These are phyloP conservation scores for Acanthamoeba triangularis DNA, from an alignment of 208 protist species.

Conservation along the genomic window DNA sequence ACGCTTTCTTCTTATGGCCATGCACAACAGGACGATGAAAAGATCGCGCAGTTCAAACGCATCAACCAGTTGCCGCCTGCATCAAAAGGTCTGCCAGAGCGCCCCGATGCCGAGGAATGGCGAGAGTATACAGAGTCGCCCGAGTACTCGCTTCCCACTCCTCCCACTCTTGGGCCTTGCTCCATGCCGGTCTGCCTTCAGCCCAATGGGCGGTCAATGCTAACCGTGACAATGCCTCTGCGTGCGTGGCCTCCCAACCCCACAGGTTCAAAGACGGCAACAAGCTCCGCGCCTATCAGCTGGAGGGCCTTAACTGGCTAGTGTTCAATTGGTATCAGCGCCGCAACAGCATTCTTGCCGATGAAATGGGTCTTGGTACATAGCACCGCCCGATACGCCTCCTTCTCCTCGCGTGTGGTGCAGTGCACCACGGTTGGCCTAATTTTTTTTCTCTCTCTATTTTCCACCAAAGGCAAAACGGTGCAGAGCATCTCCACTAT, in stretches of 20 bases:
- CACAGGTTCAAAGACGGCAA: conserved; percentile 13
- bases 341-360: conserved; percentile 96
- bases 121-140: neutral
- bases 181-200: neutral
- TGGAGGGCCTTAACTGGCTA: conserved; percentile 98
- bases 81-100: neutral
- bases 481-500: conserved; percentile 95
- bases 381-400: too few species aligned
- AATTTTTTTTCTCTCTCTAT: neutral
- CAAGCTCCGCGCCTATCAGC: conserved; percentile 93
- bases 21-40: conserved; percentile 58
- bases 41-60: conserved; percentile 67
- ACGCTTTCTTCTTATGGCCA: neutral
- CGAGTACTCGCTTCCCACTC: neutral
- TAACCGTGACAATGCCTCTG: neutral
- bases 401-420: neutral
- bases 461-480: conserved; percentile 93
- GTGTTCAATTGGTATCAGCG: conserved; percentile 92
- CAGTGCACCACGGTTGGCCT: neutral
- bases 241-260: neutral
- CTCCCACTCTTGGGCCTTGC: neutral
- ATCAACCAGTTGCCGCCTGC: conserved; percentile 52
- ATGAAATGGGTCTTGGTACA: conserved; percentile 98
- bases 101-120: neutral
- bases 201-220: too few species aligned